Conservation (phyloP, 2,329 filamentous ascomycete genomes). For the Sporothrix brasiliensis region DNA sequence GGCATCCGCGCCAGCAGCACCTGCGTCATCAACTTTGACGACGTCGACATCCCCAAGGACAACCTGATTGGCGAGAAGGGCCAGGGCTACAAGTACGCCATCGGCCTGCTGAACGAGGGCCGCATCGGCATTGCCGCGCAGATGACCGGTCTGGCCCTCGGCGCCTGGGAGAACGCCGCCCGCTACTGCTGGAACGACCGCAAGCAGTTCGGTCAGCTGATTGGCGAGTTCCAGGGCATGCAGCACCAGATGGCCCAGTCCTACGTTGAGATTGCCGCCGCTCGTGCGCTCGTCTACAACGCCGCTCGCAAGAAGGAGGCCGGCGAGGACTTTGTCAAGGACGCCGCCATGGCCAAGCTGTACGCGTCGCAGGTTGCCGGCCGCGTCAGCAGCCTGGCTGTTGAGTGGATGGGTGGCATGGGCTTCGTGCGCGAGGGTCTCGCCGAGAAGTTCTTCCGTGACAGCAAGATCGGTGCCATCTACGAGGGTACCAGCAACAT, state of each 20-base stretch:
- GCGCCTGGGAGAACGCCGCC: slow-evolving; percentile 92
- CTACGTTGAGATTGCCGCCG: slow-evolving; percentile 90
- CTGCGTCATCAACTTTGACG: slow-evolving; percentile 96
- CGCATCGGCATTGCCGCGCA: slow-evolving; percentile 97
- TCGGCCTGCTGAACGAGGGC: slow-evolving; percentile 89
- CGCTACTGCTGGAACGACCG: slow-evolving; percentile 97
- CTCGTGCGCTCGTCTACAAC: slow-evolving; percentile 91
- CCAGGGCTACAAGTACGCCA: slow-evolving; percentile 97
- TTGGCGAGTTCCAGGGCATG: slow-evolving; percentile 99
- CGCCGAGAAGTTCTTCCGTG: slow-evolving; percentile 96
- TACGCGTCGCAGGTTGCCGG: slow-evolving; percentile 92
- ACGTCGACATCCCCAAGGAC: slow-evolving; percentile 84
- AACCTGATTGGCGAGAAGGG: slow-evolving; percentile 88
- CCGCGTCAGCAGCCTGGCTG: slow-evolving; percentile 77
- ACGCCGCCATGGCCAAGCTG: slow-evolving; percentile 98
- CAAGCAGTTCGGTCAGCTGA: slow-evolving; percentile 89
- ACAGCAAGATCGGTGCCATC: slow-evolving; percentile 98
- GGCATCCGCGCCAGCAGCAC: slow-evolving; percentile 95
- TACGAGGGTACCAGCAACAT: slow-evolving; percentile 90
- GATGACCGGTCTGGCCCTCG: slow-evolving; percentile 95
- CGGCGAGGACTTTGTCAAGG: slow-evolving; percentile 89
- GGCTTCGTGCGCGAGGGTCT: slow-evolving; percentile 95
- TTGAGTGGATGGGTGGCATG: slow-evolving; percentile 99
- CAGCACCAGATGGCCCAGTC: slow-evolving; percentile 97
- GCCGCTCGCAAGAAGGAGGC: slow-evolving; percentile 97